phyloP scores from a whole-genome alignment of 2,329 filamentous ascomycete genomes.

The Alternaria incomplexa region DNA sequence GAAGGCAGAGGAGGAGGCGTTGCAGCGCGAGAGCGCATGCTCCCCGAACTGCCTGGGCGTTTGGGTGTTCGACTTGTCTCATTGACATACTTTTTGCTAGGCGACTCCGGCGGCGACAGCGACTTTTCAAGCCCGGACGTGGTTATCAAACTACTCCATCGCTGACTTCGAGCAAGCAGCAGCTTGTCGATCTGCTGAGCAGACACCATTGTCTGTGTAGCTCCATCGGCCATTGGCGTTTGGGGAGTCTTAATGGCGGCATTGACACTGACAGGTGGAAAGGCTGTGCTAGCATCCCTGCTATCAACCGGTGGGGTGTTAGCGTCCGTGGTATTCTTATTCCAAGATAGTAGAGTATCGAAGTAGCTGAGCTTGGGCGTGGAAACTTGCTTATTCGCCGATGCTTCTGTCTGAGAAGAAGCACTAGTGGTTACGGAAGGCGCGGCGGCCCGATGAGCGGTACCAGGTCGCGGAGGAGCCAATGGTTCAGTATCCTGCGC shows the following conservation, averaged over 20 bases:
- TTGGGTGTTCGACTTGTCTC: constrained; percentile 45
- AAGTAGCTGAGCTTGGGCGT: constrained; percentile 48
- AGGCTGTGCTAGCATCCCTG: constrained; percentile 28
- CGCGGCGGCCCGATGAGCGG: constrained; percentile 33
- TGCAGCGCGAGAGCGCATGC: constrained; percentile 60
- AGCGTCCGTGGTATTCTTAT: constrained; percentile 39
- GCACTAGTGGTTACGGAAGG: constrained; percentile 15
- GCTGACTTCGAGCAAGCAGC: constrained; percentile 61
- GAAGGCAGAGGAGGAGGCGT: constrained; percentile 75
- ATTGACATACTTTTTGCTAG: constrained; percentile 37
- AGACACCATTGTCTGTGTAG: constrained; percentile 85
- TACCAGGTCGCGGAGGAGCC: constrained; percentile 36
- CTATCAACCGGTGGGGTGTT: constrained; percentile 4
- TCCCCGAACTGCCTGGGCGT: constrained; percentile 76
- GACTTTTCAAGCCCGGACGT: constrained; percentile 39
- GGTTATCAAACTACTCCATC: constrained; percentile 33
- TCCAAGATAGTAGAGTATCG: constrained; percentile 54
- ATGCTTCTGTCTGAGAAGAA: constrained; percentile 20
- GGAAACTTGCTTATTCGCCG: constrained; percentile 28
- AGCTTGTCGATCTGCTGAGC: constrained; percentile 80
- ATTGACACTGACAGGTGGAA: constrained; percentile 35
- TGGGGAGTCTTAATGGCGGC: constrained; percentile 33
- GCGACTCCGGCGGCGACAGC: constrained; percentile 44
- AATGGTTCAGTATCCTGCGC: constrained; percentile 39
- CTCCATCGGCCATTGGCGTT: constrained; percentile 66